Conservation (phyloP, 345 rosid species). For the Eucalyptus caleyi region DNA sequence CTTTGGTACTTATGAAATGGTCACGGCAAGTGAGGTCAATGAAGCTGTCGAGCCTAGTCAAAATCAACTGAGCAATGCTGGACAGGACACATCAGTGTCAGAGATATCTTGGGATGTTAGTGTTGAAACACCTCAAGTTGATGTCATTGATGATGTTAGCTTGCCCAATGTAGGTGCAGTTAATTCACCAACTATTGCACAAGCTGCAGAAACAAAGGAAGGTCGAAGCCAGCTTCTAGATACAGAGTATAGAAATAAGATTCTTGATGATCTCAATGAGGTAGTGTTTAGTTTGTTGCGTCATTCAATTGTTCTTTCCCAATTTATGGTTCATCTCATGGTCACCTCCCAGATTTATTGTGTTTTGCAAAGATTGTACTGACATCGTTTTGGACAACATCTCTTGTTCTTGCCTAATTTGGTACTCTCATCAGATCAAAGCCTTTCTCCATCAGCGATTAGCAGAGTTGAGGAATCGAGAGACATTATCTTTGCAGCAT, state of each 20-base stretch:
- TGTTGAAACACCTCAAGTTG: slow-evolving; percentile 83
- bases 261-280: slow-evolving; percentile 91
- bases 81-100: slow-evolving; percentile 34
- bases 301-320: background rate
- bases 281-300: slow-evolving; percentile 12
- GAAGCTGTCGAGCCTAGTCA: slow-evolving; percentile 23
- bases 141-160: slow-evolving; percentile 37
- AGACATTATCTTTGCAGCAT: slow-evolving; percentile 79
- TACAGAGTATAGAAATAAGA: slow-evolving; percentile 80
- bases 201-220: slow-evolving; percentile 24
- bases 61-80: slow-evolving; percentile 13
- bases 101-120: slow-evolving; percentile 88
- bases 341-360: background rate
- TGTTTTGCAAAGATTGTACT: background rate
- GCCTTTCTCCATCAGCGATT: slow-evolving; percentile 74
- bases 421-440: slow-evolving; percentile 43
- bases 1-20: slow-evolving; percentile 83
- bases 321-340: background rate
- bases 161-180: slow-evolving; percentile 15
- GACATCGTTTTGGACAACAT: background rate
- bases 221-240: slow-evolving; percentile 79
- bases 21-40: slow-evolving; percentile 64
- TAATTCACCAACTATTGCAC: slow-evolving; percentile 19
- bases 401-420: background rate
- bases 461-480: slow-evolving; percentile 63